Evolutionary conservation across 306 rosid species (phyloP), one percentile per base, ranked within the genome.

Genomic region (Morella rubra): DNA sequence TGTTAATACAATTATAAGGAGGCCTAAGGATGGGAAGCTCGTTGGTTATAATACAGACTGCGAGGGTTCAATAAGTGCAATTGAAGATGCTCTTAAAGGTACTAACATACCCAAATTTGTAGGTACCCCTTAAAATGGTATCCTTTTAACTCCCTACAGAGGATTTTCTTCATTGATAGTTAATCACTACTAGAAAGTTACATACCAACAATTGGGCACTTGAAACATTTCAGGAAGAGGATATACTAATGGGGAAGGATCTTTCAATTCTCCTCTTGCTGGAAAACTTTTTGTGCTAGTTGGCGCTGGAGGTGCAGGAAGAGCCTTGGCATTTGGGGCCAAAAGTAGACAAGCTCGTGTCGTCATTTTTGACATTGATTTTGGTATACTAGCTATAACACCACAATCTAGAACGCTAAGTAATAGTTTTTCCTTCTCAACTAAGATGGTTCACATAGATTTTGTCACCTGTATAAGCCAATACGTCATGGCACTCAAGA

Each of bases 261-360:
- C 81, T 41, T 53, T 73, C 52, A 27, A 44, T 71, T 77, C 87
- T 60, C 81, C 87, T 22, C 81, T 83, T 68, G 19, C 72, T 68
- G 87, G 81, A 18, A 76, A 81, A 79, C 55, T 59, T 71, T 86
- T 86, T 78, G 87, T 86, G 76, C 78, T 83, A 49, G 87, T 61
- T 62, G 89, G 89, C 41, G 89, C 89, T 12, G 89, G 89, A 59
- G 89, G 89, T 20, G 89, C 89, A 7, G 89, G 87, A 72, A 81
- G 79, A 77, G 89, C 89, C 64, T 83, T 86, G 1, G 89, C 71
- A 72, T 78, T 83, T 78, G 89, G 89, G 44, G 85, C 89, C 76
- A 83, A 78, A 75, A 83, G 74, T 44, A 80, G 85, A 80, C 85
- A 87, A 71, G 85, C 87, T 72, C 83, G 73, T 46, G 15, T 86